These are phyloP conservation scores for Tolypocladium sp. DNA, from an alignment of 2,329 filamentous ascomycete genomes.

Conservation along the genomic window DNA sequence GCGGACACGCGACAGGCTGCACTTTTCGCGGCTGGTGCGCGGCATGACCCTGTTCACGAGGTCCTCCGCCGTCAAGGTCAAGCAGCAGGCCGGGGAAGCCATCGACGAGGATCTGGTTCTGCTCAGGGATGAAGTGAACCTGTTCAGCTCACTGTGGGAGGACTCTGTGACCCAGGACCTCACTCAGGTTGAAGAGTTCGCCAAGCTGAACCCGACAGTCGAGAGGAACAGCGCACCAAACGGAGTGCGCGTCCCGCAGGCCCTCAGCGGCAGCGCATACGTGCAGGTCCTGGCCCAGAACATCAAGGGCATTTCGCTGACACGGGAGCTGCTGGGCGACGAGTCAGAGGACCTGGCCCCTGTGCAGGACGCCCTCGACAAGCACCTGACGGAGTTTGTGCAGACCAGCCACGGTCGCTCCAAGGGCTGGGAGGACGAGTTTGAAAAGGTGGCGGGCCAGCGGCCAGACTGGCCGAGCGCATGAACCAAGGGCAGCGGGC, in stretches of 20 bases:
- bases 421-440: conserved; percentile 12
- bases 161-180: conserved; percentile 10
- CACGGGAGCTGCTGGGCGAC: conserved; percentile 28
- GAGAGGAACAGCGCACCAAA: conserved; percentile 5
- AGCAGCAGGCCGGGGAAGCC: conserved; percentile 11
- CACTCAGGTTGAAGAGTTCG: conserved; percentile 12
- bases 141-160: conserved; percentile 17
- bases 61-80: conserved; percentile 15
- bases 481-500: not conserved
- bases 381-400: conserved; percentile 25
- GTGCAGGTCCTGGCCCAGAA: conserved; percentile 18
- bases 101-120: conserved; percentile 13
- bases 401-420: conserved; percentile 6
- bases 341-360: conserved; percentile 21
- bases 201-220: conserved; percentile 11
- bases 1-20: conserved; percentile 9
- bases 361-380: conserved; percentile 27
- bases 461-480: conserved; percentile 16
- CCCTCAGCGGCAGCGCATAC: conserved; percentile 16
- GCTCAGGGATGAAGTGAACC: conserved; percentile 19
- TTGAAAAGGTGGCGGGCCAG: conserved; percentile 16
- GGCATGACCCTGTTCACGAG: conserved; percentile 20
- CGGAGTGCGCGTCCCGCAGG: conserved; percentile 1
- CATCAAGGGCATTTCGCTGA: conserved; percentile 33
- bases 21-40: conserved; percentile 17